A percentile compares a stretch with the other conserved stretches of the same genome.
These are phyloP conservation scores for Penicillium decumbens DNA, from an alignment of 2,329 filamentous ascomycete genomes.

Conservation along the genomic window DNA sequence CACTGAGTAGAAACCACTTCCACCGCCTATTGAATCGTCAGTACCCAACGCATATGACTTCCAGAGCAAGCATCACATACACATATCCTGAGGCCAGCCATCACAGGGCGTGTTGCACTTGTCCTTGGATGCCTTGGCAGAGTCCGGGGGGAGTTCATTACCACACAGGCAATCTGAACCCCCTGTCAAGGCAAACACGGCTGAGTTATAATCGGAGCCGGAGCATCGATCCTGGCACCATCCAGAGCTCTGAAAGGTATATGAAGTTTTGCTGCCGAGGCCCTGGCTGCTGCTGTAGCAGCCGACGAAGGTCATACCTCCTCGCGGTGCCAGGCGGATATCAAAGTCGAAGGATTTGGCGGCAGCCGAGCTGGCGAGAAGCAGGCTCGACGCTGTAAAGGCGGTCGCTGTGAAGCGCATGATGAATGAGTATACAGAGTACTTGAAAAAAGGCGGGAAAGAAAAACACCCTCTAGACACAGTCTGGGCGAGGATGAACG, in stretches of 20 bases:
- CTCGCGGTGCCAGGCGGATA: slow-evolving; percentile 6
- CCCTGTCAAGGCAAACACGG: slow-evolving; percentile 60
- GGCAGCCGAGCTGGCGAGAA: slow-evolving; percentile 23
- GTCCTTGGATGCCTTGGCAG: slow-evolving; percentile 51
- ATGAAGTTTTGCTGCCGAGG: slow-evolving; percentile 47
- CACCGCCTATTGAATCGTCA: slow-evolving; percentile 49
- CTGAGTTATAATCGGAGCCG: slow-evolving; percentile 36
- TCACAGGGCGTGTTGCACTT: slow-evolving; percentile 64
- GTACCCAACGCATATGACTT: not conserved
- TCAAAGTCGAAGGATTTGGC: slow-evolving; percentile 18
- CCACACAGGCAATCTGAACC: slow-evolving; percentile 70
- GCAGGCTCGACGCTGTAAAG: slow-evolving; percentile 24
- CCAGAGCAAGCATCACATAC: slow-evolving; percentile 47
- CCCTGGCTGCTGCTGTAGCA: slow-evolving; percentile 51
- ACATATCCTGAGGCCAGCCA: slow-evolving; percentile 59
- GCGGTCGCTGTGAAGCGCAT: slow-evolving; percentile 28
- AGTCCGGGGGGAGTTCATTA: slow-evolving; percentile 58
- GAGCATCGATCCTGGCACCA: slow-evolving; percentile 53
- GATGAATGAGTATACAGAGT: slow-evolving; percentile 15
- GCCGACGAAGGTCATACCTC: slow-evolving; percentile 38
- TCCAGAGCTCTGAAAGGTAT: slow-evolving; percentile 52
- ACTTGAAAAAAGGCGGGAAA: slow-evolving; percentile 8
- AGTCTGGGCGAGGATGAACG: slow-evolving; percentile 12
- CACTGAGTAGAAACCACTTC: slow-evolving; percentile 49
- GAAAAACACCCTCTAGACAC: slow-evolving; percentile 19